A percentile compares a stretch with the other conserved stretches of the same genome.
phyloP scores from a whole-genome alignment of 2,329 filamentous ascomycete species.

The Calonectria pteridis region DNA sequence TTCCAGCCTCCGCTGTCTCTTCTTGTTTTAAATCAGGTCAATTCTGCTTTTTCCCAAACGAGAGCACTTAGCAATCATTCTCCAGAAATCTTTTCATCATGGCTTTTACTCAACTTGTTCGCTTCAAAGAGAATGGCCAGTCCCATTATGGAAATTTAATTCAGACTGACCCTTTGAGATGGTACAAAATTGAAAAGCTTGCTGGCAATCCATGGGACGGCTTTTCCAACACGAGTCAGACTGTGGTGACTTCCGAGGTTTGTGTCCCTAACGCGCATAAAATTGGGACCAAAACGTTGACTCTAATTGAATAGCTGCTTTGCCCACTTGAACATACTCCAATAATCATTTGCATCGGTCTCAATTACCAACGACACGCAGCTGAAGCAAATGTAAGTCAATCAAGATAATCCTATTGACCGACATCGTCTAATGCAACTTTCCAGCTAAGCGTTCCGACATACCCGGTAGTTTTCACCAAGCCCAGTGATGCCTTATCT shows the following conservation, averaged over 20 bases:
- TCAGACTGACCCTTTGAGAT: neutral
- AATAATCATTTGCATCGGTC: neutral
- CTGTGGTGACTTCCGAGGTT: neutral
- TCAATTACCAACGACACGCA: constrained; percentile 4
- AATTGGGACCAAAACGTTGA: no score
- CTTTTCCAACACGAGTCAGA: neutral
- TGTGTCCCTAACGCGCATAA: no score
- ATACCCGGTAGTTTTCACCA: neutral
- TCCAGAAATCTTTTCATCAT: neutral
- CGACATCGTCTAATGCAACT: no score
- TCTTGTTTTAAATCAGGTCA: no score
- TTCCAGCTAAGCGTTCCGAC: neutral
- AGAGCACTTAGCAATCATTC: no score
- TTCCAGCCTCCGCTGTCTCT: no score
- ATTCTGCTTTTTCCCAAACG: no score
- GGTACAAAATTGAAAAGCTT: neutral
- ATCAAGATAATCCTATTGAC: no score
- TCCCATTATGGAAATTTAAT: neutral
- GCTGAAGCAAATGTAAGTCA: neutral
- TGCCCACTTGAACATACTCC: neutral
- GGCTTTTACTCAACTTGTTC: neutral
- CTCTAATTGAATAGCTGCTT: neutral
- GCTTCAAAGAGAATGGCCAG: neutral
- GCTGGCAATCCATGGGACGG: neutral
- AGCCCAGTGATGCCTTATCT: neutral